Evolutionary conservation across 176 grass and related monocot genomes (phyloP), one percentile per base, ranked within the genome.

Genomic region (Oryza meyeriana): DNA sequence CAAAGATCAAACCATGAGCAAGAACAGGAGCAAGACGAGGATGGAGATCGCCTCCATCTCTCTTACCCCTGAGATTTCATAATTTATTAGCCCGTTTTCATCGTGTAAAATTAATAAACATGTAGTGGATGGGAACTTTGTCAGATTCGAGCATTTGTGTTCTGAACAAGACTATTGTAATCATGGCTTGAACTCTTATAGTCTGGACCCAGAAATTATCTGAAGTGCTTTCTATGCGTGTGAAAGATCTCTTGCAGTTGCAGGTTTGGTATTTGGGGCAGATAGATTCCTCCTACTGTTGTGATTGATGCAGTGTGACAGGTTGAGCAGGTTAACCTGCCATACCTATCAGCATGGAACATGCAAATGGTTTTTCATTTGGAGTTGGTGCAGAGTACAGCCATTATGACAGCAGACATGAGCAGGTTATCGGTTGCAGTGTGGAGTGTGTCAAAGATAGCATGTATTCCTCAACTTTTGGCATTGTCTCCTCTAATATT

Each of bases 261-360:
- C 55, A 64, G 28, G 16, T 22, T 64, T 32, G 16, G 36, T 28
- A 17, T 64, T n/a, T 72, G 36, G 74, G 64, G 6, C 47, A 84
- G 33, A n/a, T 17, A 58, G 30, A 71, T 52, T 11, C 45, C 24
- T 13, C 8, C 38, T 31, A 41, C 9, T 59, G 42, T 34, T 45
- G 63, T 69, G 59, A 4, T 18, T 1, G 5, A 28, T 67, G 17
- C 79, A 57, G 62, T 3, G 62, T 3, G 18, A 13, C 69, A 55
- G 32, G 59, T 58, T 42, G 62, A 70, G 63, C 87, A 85, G 76
- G 12, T 52, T 40, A 80, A 76, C 64, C 78, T 85, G 57, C 71
- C 78, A 17, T n/a, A 12, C 34, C 73, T 28, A 58, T 38, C 76
- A 66, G 30, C 41, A 31, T 32, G 66, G 64, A 45, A 17, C 26